Conservation (phyloP, 768 basidiomycete genomes). For the Collybiopsis confluens region DNA sequence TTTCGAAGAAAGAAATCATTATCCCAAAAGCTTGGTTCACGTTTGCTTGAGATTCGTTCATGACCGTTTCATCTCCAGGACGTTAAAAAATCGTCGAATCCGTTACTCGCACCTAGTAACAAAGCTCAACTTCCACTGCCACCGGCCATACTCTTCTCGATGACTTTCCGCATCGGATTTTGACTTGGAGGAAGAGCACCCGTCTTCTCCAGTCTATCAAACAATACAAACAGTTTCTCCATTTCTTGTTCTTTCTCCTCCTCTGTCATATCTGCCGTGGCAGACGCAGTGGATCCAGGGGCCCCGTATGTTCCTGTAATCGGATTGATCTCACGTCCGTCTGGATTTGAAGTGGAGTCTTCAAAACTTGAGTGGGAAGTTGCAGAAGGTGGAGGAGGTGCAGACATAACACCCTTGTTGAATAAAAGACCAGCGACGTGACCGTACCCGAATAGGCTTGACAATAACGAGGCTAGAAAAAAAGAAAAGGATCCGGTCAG, state of each 20-base stretch:
- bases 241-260: slow-evolving; percentile 95
- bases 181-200: slow-evolving; percentile 62
- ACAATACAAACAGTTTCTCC: slow-evolving; percentile 87
- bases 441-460: slow-evolving; percentile 33
- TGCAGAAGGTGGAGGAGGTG: slow-evolving; percentile 39
- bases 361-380: slow-evolving; percentile 30
- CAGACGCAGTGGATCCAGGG: slow-evolving; percentile 28
- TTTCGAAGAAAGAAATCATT: neutral
- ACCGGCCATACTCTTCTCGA: slow-evolving; percentile 43
- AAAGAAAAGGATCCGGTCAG: neutral
- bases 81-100: neutral
- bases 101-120: neutral
- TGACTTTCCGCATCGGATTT: slow-evolving; percentile 71
- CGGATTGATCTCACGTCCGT: slow-evolving; percentile 55
- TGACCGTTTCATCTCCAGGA: too few relatives aligned
- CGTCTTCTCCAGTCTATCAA: slow-evolving; percentile 80
- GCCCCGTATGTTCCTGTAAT: slow-evolving; percentile 73
- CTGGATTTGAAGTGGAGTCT: neutral
- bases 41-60: too few relatives aligned
- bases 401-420: slow-evolving; percentile 77
- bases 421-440: slow-evolving; percentile 69
- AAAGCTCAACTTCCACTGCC: neutral
- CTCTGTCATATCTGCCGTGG: slow-evolving; percentile 70
- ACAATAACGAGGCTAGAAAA: slow-evolving; percentile 53
- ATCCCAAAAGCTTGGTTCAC: too few relatives aligned